phyloP scores from a whole-genome alignment of 805 yeast species.

The Myxozyma geophila region DNA sequence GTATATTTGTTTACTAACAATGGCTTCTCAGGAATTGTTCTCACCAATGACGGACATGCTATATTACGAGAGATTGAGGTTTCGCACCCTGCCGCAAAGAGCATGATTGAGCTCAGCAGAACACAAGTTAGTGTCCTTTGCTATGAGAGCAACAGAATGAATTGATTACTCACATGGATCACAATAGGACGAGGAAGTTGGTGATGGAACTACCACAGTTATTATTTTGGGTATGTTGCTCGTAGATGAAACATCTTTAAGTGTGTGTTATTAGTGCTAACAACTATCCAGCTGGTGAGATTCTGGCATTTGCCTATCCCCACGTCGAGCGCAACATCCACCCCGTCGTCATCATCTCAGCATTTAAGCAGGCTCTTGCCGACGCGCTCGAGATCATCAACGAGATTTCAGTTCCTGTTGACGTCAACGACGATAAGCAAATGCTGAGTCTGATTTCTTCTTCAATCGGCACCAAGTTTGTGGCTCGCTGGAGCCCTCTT shows the following conservation, averaged over 20 bases:
- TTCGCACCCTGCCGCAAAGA: conserved; percentile 98
- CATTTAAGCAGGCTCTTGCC: conserved; percentile 83
- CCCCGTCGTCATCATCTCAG: conserved; percentile 94
- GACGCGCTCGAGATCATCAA: conserved; percentile 91
- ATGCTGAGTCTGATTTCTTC: conserved; percentile 86
- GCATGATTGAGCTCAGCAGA: conserved; percentile 95
- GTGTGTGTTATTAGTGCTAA: not conserved
- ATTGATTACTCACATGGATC: not conserved
- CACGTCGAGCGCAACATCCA: conserved; percentile 91
- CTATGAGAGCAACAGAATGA: not conserved
- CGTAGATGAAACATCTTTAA: too few relatives aligned
- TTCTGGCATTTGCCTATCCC: conserved; percentile 92
- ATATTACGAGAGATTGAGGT: conserved; percentile 91
- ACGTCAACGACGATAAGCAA: conserved; percentile 78
- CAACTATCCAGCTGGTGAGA: conserved; percentile 75
- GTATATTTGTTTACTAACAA: conserved; percentile 50
- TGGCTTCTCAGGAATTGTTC: conserved; percentile 69
- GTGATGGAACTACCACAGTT: conserved; percentile 98
- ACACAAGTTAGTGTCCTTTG: conserved; percentile 49
- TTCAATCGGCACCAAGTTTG: conserved; percentile 94
- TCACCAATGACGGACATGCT: conserved; percentile 99
- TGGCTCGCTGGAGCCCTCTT: conserved; percentile 83
- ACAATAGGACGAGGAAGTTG: conserved; percentile 92
- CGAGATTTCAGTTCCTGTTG: conserved; percentile 81
- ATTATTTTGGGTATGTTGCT: conserved; percentile 62